Percentiles rank a stretch among this genome's conserved stretches.
Conservation (phyloP, 2,329 filamentous ascomycete genomes). For the Nothopassalora personata region DNA sequence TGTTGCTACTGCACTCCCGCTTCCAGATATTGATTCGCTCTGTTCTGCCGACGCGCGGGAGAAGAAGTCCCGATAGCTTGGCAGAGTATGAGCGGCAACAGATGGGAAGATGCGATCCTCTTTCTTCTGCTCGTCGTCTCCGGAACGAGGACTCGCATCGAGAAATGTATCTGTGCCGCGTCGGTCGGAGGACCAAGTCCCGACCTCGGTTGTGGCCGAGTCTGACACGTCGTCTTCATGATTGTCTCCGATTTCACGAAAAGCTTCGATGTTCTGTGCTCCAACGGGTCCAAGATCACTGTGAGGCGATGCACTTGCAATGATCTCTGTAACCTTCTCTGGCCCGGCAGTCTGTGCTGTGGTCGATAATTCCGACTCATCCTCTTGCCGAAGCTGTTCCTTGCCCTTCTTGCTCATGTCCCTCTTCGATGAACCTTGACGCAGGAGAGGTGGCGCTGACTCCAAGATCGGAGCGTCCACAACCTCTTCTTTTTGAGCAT, state of each 20-base stretch:
- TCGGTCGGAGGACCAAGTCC: background rate
- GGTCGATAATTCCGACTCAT: background rate
- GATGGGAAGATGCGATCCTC: constrained; percentile 11
- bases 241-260: background rate
- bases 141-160: background rate
- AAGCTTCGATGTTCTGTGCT: background rate
- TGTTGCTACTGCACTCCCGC: background rate
- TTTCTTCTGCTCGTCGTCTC: constrained; percentile 1
- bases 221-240: background rate
- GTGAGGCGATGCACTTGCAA: background rate
- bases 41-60: background rate
- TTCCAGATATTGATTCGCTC: background rate
- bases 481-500: background rate
- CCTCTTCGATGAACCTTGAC: constrained; percentile 17
- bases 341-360: background rate
- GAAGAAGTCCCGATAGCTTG: background rate
- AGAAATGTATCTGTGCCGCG: background rate
- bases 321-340: background rate
- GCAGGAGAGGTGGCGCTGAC: constrained; percentile 2
- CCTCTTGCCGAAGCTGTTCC: constrained; percentile 10
- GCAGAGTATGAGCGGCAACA: constrained; percentile 17
- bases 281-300: background rate
- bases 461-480: background rate
- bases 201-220: background rate
- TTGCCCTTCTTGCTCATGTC: constrained; percentile 28